Evolutionary conservation across 108 stramenopile species (phyloP), one percentile per base, ranked within the genome.

Genomic region (Asterionellopsis glacialis): DNA sequence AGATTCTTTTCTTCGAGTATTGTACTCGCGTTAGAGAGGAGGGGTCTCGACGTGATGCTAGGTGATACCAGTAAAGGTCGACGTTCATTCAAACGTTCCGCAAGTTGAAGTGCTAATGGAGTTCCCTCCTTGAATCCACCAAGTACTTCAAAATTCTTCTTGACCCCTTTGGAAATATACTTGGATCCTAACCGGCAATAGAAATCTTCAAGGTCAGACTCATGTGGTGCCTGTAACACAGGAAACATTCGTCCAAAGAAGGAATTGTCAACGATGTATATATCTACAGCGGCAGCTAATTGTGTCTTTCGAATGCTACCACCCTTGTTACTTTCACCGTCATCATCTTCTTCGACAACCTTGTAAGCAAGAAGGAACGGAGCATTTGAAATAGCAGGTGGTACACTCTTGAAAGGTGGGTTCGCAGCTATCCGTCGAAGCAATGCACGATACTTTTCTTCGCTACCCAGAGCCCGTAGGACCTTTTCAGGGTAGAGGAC

Each of bases 221-320:
- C 89, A 57, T 70, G 74, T 4, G 89, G 89, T 0, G 82, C 81
- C 19, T 74, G 61, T 15, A 83, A 59, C 45, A 87, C 80, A 9
- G 69, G 63, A 52, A 69, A 78, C 77, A 78, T 78, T 16, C 70
- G 47, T 25, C 83, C 78, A 26, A 91, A 76, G 57, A 91, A 84
- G 0, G 81, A 73, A 59, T 91, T 91, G 65, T 91, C 89, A 19
- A 91, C 81, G 24, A 91, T 79, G 47, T 76, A 81, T 18, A 91
- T 85, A 54, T 87, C 85, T 9, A 70, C 66, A 4, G 89, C 89
- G 56, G 73, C 79, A 19, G 79, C 78, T 27, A 91, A 71, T 51
- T 68, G 21, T 65, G 33, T 65, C 59, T 65, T 69, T 33, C 33
- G 33, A 7, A 33, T n/a, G n/a, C n/a, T 33, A 33, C 33, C 33